Base-by-base conservation (phyloP, 2,329 filamentous ascomycete genomes). In the Diplodia sapinea region DNA sequence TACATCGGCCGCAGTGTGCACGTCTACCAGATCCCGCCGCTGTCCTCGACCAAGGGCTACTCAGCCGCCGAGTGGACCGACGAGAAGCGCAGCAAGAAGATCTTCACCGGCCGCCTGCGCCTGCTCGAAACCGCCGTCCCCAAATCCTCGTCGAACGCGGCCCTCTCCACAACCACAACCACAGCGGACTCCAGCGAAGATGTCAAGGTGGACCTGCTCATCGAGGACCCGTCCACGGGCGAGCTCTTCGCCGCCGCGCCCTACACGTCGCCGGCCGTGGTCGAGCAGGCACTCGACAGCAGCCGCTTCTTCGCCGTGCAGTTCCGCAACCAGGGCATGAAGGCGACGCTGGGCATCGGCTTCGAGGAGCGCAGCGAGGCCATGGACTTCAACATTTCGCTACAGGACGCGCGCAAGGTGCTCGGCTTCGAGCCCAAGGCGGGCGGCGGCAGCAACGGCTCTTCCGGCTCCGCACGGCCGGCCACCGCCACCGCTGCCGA, bases 341-440 rank as follows among this genome's bases (percentile, higher is more conserved):
- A 93, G 77, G 93, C 93, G 12, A 86, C 91, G 55, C 80, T 97
- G 68, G 93, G 93, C 11, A 87, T 96, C 71, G 93, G 93, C 11
- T 96, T 96, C 75, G 92, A 96, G 82, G 92, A 96, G 78, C 84
- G 93, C 61, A 89, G 87, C 74, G 91, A 94, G 73, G 92, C 93
- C 1, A 94, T 96, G 73, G 93, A 97, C 76, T 93, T 96, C 74
- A 87, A 88, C 70, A 90, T 96, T 63, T 87, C 90, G 17, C 81
- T 96, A 76, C 91, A 94, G 78, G 92, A 95, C 77, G 90, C 89
- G 23, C 83, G 90, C 73, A 90, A 91, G 78, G 86, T 88, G 1
- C 78, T 94, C 7, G 89, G 88, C 0, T 83, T 90, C 75, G 86
- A 88, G 15, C 71, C 15, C 66, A 71, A 13, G 57, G 71, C 1